Evolutionary conservation across 1,139 yeast species (phyloP), one percentile per base, ranked within the genome.

Genomic region (Suhomyces guaymorum): DNA sequence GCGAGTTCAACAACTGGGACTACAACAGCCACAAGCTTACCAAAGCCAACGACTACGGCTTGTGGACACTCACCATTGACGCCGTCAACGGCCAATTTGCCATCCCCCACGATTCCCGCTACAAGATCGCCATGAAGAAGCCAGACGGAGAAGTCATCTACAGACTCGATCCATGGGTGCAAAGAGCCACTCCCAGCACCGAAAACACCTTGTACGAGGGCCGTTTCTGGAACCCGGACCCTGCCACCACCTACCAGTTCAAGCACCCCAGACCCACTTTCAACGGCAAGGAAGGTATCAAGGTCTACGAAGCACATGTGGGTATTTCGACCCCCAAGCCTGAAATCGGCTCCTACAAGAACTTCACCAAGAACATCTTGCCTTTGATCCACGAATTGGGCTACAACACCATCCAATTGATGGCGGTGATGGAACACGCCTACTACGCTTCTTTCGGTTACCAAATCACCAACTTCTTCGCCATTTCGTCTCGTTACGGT

Each of bases 381-480:
- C 98, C 98, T n/a, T 72, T 84, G 28, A 86, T 92, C 49, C 79
- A 79, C 50, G 75, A 81, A 44, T 70, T 90, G 44, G 97, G 97
- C 15, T 92, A 92, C 60, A 88, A 92, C 56, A 82, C 96, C 6
- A 84, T 92, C 49, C 98, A 92, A 61, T 72, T 92, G 54, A 92
- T 92, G 98, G 97, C 98, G 0, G 75, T 92, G 33, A 92, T 92
- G 98, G 98, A 92, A 60, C 98, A 92, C 58, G 97, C 98, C 1
- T 92, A 92, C 60, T 92, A 92, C 57, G 98, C 97, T 1, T 87
- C 96, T 1, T 92, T 92, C 59, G 98, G 98, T 5, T 92, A 92
- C 59, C 98, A 92, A 59, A 82, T 92, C 20, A 90, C 97, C 25
- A 86, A 84, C 41, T 92, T 90, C 55, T 92, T 87, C 58, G 97